Evolutionary conservation across 352 stramenopile species (phyloP), one percentile per base, ranked within the genome.

Genomic region (Pythium rhizo-oryzae): DNA sequence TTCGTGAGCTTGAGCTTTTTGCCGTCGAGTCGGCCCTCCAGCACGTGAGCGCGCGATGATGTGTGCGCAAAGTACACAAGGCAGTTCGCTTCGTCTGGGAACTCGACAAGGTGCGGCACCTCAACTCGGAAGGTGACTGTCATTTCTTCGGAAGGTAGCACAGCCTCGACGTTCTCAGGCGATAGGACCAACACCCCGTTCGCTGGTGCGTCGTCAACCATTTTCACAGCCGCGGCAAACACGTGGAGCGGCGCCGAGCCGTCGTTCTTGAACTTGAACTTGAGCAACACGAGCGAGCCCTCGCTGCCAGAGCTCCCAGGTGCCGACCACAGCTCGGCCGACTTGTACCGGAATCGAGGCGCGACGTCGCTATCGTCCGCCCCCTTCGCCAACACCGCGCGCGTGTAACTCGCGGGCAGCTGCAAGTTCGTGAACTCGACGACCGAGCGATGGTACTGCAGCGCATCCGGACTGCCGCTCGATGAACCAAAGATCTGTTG

Each of bases 11-110:
- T 70, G 41, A 85, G 77, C 33, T 61, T 77, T 12, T 70, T 82
- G 16, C 76, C 74, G 21, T 80, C 51, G 13, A 92, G 59, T 52
- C 67, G 56, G 0, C 78, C 84, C 59, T 85, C 74, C 59, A 89
- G 79, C 15, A 80, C 28, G 54, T 92, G 84, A 8, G 77, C 76
- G 21, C 78, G 75, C 35, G 83, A 78, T 11, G 80, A 80, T n/a
- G 71, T 86, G 62, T 92, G 84, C 4, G 79, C 87, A 59, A 92
- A 81, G 62, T 90, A 92, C 43, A 92, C 39, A 8, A 57, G 49
- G 51, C 85, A 90, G 8, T 59, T n/a, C 62, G 64, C 43, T 81
- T 71, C 44, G 30, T 68, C 52, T 39, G 25, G 9, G 15, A 67
- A 28, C 61, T 70, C 16, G 44, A 62, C 21, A 23, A 16, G n/a